Conservation (phyloP, 306 rosid genomes). For the Crotalaria pallida region DNA sequence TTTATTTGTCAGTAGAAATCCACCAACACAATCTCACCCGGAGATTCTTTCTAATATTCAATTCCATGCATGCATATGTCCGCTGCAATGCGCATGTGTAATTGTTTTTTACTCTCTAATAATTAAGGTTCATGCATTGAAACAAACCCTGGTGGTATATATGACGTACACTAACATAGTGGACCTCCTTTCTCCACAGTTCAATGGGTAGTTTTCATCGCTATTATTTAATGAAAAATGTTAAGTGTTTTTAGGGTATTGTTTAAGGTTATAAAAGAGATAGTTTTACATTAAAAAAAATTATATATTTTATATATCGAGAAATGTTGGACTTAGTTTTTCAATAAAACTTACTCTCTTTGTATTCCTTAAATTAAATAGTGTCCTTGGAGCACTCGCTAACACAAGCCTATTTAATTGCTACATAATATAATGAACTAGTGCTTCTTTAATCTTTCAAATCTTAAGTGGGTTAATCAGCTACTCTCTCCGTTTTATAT, state of each 20-base stretch:
- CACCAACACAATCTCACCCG: constrained; percentile 4
- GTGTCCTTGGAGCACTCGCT: too few species aligned
- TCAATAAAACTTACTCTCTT: too few species aligned
- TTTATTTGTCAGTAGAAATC: not conserved
- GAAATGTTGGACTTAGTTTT: too few species aligned
- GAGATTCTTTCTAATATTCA: not conserved
- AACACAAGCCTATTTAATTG: too few species aligned
- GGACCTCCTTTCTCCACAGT: constrained; percentile 2
- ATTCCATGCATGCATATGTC: not conserved
- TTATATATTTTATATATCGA: too few species aligned
- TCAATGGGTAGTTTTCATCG: not conserved
- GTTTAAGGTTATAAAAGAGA: too few species aligned
- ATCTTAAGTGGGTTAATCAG: too few species aligned
- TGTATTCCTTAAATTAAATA: too few species aligned
- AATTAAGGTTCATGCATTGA: constrained; percentile 13
- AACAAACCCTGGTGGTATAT: not conserved
- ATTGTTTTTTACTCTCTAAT: not conserved
- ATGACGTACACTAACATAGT: not conserved
- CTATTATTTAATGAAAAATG: not conserved
- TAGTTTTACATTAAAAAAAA: too few species aligned
- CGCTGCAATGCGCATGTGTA: not conserved
- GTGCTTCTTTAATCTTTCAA: not conserved
- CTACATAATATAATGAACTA: too few species aligned
- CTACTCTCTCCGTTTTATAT: too few species aligned
- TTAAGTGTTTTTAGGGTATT: too few species aligned